A percentile compares a stretch with the other conserved stretches of the same genome.
phyloP scores from a whole-genome alignment of 306 rosid species.

The Lablab purpureus region DNA sequence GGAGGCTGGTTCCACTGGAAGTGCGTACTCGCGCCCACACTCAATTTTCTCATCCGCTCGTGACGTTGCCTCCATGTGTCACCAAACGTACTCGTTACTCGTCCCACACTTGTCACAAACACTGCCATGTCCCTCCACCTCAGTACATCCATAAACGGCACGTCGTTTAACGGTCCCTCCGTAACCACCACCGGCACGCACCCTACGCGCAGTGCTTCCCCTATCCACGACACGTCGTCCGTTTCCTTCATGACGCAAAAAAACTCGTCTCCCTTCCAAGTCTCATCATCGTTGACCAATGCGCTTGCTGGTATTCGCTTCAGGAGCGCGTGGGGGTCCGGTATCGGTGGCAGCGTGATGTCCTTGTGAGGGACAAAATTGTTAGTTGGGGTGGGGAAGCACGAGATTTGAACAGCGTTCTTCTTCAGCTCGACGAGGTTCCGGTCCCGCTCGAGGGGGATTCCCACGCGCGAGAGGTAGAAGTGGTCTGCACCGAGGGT shows the following conservation, averaged over 20 bases:
- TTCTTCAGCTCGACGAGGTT: slow-evolving; percentile 73
- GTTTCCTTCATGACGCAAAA: slow-evolving; percentile 65
- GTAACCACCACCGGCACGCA: slow-evolving; percentile 71
- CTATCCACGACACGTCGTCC: slow-evolving; percentile 55
- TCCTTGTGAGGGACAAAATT: slow-evolving; percentile 78
- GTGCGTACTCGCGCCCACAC: slow-evolving; percentile 65
- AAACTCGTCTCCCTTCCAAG: slow-evolving; percentile 43
- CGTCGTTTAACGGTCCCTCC: slow-evolving; percentile 56
- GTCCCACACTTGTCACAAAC: slow-evolving; percentile 48
- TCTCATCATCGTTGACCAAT: background rate
- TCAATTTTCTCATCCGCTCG: slow-evolving; percentile 49
- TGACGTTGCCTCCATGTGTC: slow-evolving; percentile 45
- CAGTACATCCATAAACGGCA: slow-evolving; percentile 80
- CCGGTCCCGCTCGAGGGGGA: slow-evolving; percentile 52
- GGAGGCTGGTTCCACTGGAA: slow-evolving; percentile 70
- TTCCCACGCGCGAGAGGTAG: slow-evolving; percentile 61
- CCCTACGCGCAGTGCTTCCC: slow-evolving; percentile 64
- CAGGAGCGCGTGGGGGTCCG: background rate
- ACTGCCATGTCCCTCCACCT: slow-evolving; percentile 74
- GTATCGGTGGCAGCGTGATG: slow-evolving; percentile 56
- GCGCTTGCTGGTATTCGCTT: slow-evolving; percentile 40
- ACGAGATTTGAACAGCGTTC: slow-evolving; percentile 73
- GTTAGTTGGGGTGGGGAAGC: slow-evolving; percentile 56
- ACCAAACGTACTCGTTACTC: slow-evolving; percentile 32
- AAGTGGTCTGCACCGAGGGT: slow-evolving; percentile 90